Conservation (phyloP, 106 monocot genomes). For the Narthecium ossifragum region DNA sequence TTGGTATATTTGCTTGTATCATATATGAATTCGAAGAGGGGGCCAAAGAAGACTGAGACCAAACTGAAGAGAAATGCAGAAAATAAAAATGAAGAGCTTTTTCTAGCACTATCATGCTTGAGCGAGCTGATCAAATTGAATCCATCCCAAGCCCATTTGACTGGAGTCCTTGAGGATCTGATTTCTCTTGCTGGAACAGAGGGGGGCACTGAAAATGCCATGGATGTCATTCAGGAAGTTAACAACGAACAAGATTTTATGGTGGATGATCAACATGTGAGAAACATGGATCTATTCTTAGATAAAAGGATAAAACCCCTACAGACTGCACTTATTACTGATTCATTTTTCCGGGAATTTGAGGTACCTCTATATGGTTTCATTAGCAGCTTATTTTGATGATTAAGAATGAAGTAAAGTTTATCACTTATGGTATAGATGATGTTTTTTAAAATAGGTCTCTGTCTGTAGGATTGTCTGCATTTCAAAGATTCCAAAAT, state of each 20-base stretch:
- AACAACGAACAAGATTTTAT: slow-evolving; percentile 10
- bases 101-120: slow-evolving; percentile 57
- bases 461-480: no score
- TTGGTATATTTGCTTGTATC: slow-evolving; percentile 46
- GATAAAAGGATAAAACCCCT: slow-evolving; percentile 51
- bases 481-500: no score
- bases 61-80: slow-evolving; percentile 43
- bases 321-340: slow-evolving; percentile 28
- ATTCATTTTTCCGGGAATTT: slow-evolving; percentile 50
- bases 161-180: slow-evolving; percentile 45
- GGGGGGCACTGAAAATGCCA: slow-evolving; percentile 16
- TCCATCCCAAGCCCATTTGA: slow-evolving; percentile 15
- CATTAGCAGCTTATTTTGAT: neutral
- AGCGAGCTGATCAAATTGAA: slow-evolving; percentile 51
- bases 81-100: slow-evolving; percentile 29
- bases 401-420: no score
- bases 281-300: slow-evolving; percentile 32
- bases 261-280: slow-evolving; percentile 8
- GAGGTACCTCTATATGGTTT: slow-evolving; percentile 42
- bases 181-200: slow-evolving; percentile 21
- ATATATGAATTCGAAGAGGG: slow-evolving; percentile 26
- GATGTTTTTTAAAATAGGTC: no score
- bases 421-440: no score
- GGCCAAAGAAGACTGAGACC: slow-evolving; percentile 34
- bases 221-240: slow-evolving; percentile 10